Evolutionary conservation across 1,284 basidiomycete genomes (phyloP).

Genomic region (Cutaneotrichosporon spelunceum): DNA sequence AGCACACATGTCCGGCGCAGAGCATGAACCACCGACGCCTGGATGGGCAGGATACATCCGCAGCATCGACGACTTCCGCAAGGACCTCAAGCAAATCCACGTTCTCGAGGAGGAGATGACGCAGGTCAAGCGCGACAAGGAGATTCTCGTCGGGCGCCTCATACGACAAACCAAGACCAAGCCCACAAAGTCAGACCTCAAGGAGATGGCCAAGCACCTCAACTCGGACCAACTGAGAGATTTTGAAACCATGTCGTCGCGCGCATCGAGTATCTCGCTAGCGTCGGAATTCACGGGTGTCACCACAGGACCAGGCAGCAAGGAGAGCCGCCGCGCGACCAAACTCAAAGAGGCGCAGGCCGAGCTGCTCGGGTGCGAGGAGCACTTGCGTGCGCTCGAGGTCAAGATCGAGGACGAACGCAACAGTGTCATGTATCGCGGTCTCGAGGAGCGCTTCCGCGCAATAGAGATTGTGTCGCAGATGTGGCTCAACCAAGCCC

Average conservation of each 20-base stretch:
- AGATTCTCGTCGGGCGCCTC: constrained; percentile 50
- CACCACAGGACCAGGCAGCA: constrained; percentile 29
- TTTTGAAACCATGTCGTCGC: constrained; percentile 27
- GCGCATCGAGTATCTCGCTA: constrained; percentile 32
- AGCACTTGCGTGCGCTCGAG: constrained; percentile 48
- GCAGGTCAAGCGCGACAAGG: constrained; percentile 49
- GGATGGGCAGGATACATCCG: constrained; percentile 50
- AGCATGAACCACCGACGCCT: constrained; percentile 29
- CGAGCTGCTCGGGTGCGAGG: constrained; percentile 51
- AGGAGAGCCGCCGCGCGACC: constrained; percentile 43
- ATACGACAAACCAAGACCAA: constrained; percentile 51
- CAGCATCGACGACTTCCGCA: constrained; percentile 47
- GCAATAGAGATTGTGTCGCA: constrained; percentile 51
- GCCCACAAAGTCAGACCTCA: constrained; percentile 47
- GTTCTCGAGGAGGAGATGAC: constrained; percentile 50
- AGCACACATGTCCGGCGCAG: constrained; percentile 2
- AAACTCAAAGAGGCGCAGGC: constrained; percentile 51
- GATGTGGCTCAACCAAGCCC: constrained; percentile 51
- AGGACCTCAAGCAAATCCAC: constrained; percentile 52
- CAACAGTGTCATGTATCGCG: constrained; percentile 51
- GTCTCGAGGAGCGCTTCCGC: constrained; percentile 49
- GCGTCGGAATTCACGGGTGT: constrained; percentile 29
- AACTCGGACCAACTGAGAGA: constrained; percentile 10
- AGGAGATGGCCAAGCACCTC: constrained; percentile 35
- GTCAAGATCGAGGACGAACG: constrained; percentile 49